phyloP scores from a whole-genome alignment of 2,329 filamentous ascomycete genomes.

The Hypocreales sp. region DNA sequence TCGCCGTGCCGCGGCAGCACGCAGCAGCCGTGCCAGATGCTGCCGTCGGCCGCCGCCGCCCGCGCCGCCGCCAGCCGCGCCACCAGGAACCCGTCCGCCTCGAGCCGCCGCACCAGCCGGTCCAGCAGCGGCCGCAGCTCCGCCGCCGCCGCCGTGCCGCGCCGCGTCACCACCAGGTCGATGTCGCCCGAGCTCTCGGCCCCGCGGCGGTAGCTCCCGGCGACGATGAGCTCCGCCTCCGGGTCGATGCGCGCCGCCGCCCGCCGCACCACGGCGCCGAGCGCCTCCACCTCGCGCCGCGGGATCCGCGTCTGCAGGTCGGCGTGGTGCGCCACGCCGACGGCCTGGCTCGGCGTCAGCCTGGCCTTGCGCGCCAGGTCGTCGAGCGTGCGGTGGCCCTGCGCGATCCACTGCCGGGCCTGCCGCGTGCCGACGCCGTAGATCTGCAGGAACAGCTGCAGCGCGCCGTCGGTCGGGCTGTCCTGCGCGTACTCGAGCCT shows the following conservation, averaged over 20 bases:
- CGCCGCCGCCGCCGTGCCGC: slow-evolving; percentile 31
- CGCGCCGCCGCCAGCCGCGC: slow-evolving; percentile 46
- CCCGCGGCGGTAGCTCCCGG: slow-evolving; percentile 76
- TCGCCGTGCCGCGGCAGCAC: slow-evolving; percentile 38
- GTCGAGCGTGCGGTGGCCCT: slow-evolving; percentile 58
- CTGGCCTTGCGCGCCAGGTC: slow-evolving; percentile 48
- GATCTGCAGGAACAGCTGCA: slow-evolving; percentile 59
- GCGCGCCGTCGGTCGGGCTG: slow-evolving; percentile 47
- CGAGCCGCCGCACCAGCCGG: slow-evolving; percentile 46
- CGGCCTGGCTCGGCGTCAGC: slow-evolving; percentile 52
- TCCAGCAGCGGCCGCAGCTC: slow-evolving; percentile 49
- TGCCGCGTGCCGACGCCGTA: slow-evolving; percentile 62
- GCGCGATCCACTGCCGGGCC: slow-evolving; percentile 60
- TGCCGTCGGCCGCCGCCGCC: slow-evolving; percentile 35
- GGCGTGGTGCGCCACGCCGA: slow-evolving; percentile 66
- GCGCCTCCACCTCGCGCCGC: slow-evolving; percentile 54
- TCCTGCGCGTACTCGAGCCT: slow-evolving; percentile 54
- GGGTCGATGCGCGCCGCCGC: slow-evolving; percentile 45
- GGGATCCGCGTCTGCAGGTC: slow-evolving; percentile 72
- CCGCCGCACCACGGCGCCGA: slow-evolving; percentile 48
- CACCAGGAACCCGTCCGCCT: slow-evolving; percentile 48
- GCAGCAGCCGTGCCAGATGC: slow-evolving; percentile 83
- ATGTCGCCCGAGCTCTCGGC: slow-evolving; percentile 63
- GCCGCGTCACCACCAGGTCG: slow-evolving; percentile 68
- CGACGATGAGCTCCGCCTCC: slow-evolving; percentile 53